phyloP scores from a whole-genome alignment of 1,139 yeast species.

The Hemisphaericaspora xylofermentans region DNA sequence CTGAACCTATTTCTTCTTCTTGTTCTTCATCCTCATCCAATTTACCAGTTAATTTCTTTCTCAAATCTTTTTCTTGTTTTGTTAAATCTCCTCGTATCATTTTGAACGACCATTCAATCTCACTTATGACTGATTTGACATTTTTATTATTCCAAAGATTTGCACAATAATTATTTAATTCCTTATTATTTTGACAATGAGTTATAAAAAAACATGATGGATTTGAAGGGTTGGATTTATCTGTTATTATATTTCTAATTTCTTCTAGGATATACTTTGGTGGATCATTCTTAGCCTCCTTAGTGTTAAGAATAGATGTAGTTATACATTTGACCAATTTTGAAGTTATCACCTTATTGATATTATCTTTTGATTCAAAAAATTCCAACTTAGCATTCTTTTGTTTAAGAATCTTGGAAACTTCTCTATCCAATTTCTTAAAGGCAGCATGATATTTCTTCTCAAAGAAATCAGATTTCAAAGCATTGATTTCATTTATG shows the following conservation, averaged over 20 bases:
- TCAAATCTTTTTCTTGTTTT: slow-evolving; percentile 38
- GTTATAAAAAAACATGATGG: slow-evolving; percentile 52
- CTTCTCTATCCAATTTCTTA: slow-evolving; percentile 39
- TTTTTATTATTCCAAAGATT: slow-evolving; percentile 58
- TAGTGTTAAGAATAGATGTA: slow-evolving; percentile 24
- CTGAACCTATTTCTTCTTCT: slow-evolving; percentile 21
- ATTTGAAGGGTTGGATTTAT: slow-evolving; percentile 32
- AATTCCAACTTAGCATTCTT: slow-evolving; percentile 22
- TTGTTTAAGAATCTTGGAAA: slow-evolving; percentile 28
- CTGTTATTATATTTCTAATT: slow-evolving; percentile 21
- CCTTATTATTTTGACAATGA: slow-evolving; percentile 42
- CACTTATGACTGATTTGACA: slow-evolving; percentile 45
- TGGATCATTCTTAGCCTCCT: slow-evolving; percentile 28
- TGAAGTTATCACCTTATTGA: slow-evolving; percentile 31
- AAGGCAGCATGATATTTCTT: slow-evolving; percentile 52
- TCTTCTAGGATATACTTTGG: slow-evolving; percentile 34
- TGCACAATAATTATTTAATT: slow-evolving; percentile 49
- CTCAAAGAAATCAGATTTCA: slow-evolving; percentile 47
- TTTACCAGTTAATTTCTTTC: slow-evolving; percentile 28
- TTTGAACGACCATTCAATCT: slow-evolving; percentile 58
- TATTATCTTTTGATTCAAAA: slow-evolving; percentile 18
- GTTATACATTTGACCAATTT: slow-evolving; percentile 31
- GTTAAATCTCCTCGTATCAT: slow-evolving; percentile 59
- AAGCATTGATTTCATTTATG: slow-evolving; percentile 36
- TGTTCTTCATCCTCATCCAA: slow-evolving; percentile 16